These are phyloP conservation scores for Dionaea muscipula DNA, from an alignment of 179 eudicot genomes.

Conservation along the genomic window DNA sequence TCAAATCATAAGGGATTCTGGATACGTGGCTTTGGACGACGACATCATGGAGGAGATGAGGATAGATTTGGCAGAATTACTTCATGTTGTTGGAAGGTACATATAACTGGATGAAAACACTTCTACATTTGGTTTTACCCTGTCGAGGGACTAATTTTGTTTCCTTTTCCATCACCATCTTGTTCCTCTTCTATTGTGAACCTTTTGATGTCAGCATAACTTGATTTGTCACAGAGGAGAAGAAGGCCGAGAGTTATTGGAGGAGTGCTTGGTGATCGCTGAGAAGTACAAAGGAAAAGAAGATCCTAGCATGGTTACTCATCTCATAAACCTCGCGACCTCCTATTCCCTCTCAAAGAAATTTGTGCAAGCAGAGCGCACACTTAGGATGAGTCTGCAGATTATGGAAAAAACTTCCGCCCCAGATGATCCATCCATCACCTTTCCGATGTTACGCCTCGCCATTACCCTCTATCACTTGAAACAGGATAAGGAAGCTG, in stretches of 20 bases:
- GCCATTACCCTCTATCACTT: conserved; percentile 64
- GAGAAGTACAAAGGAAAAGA: conserved; percentile 65
- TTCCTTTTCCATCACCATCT: not conserved
- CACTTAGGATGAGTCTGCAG: conserved; percentile 52
- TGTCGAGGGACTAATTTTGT: not conserved
- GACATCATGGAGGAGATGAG: conserved; percentile 56
- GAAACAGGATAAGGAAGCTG: conserved; percentile 64
- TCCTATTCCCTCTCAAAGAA: conserved; percentile 61
- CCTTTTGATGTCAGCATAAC: not conserved
- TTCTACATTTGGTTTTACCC: not conserved
- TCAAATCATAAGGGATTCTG: conserved; percentile 39
- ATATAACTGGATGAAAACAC: not conserved
- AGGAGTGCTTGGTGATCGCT: conserved; percentile 56
- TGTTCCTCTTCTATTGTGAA: not conserved
- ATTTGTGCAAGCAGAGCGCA: conserved; percentile 65
- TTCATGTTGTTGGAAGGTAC: conserved; percentile 79
- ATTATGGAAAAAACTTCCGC: conserved; percentile 40
- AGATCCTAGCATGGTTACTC: conserved; percentile 58
- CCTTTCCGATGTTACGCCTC: conserved; percentile 74
- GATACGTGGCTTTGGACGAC: conserved; percentile 42
- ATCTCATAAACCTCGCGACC: conserved; percentile 62
- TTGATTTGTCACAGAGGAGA: conserved; percentile 30
- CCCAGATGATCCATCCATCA: conserved; percentile 64
- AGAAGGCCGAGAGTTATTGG: conserved; percentile 66
- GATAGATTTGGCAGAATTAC: conserved; percentile 73